Evolutionary conservation across 108 stramenopile genomes (phyloP).

Genomic region (Thalassiosira profunda): DNA sequence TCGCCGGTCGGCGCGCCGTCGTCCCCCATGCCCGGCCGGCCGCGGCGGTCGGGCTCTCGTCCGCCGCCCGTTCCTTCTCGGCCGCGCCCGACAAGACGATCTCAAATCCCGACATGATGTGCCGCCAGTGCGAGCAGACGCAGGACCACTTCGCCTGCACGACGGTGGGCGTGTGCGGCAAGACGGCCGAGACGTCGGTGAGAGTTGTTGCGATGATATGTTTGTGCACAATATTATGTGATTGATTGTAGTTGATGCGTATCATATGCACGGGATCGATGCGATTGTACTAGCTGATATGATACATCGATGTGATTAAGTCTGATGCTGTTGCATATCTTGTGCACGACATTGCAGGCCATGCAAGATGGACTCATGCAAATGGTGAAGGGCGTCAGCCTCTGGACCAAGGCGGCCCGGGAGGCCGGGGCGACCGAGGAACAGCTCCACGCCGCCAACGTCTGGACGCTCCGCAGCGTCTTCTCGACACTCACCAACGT

Average conservation of each 20-base stretch:
- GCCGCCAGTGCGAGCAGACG: slow-evolving; percentile 88
- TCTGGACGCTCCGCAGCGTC: slow-evolving; percentile 68
- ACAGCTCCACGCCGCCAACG: slow-evolving; percentile 57
- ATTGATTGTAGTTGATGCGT: too few relatives aligned
- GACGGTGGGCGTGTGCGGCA: slow-evolving; percentile 77
- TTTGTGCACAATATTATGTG: too few relatives aligned
- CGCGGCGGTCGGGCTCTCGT: too few relatives aligned
- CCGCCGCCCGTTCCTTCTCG: slow-evolving; percentile 8
- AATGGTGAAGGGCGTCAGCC: slow-evolving; percentile 52
- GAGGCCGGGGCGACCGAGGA: slow-evolving; percentile 50
- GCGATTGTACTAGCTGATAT: too few relatives aligned
- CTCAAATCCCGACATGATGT: slow-evolving; percentile 76
- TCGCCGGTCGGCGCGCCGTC: too few relatives aligned
- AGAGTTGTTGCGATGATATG: too few relatives aligned
- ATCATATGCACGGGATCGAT: too few relatives aligned
- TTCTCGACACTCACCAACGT: slow-evolving; percentile 89
- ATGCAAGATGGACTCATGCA: slow-evolving; percentile 76
- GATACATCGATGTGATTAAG: too few relatives aligned
- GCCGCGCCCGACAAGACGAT: slow-evolving; percentile 12
- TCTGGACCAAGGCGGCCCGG: slow-evolving; percentile 63
- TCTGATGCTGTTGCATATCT: too few relatives aligned
- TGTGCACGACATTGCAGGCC: slow-evolving; percentile 12
- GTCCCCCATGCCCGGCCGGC: too few relatives aligned
- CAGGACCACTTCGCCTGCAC: slow-evolving; percentile 74
- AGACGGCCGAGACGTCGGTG: slow-evolving; percentile 51